phyloP scores from a whole-genome alignment of 2,329 filamentous ascomycete species.

The Nigrospora oryzae region DNA sequence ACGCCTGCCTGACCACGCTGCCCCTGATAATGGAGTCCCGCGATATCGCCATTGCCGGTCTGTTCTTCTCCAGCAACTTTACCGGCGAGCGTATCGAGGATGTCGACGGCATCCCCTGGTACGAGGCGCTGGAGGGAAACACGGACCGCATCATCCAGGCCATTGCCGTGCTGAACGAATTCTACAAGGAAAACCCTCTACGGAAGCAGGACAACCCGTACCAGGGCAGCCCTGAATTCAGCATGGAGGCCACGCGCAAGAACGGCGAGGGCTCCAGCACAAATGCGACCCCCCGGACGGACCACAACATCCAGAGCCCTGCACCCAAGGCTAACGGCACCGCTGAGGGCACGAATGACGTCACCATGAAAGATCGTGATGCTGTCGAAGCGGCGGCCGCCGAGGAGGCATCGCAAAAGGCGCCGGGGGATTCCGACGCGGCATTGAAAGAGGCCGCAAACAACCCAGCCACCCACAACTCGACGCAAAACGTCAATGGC shows the following conservation, averaged over 20 bases:
- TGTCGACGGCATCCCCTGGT: slow-evolving; percentile 73
- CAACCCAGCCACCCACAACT: slow-evolving; percentile 13
- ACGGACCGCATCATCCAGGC: slow-evolving; percentile 63
- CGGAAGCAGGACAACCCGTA: slow-evolving; percentile 45
- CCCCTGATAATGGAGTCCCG: slow-evolving; percentile 73
- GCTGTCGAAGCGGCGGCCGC: slow-evolving; percentile 11
- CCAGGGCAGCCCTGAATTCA: slow-evolving; percentile 44
- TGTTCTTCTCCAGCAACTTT: slow-evolving; percentile 80
- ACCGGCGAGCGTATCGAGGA: slow-evolving; percentile 70
- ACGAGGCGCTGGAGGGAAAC: slow-evolving; percentile 67
- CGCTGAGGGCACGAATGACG: not conserved
- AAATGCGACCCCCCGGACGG: slow-evolving; percentile 35
- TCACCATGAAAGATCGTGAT: slow-evolving; percentile 19
- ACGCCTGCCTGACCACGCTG: slow-evolving; percentile 75
- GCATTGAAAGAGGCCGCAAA: slow-evolving; percentile 22
- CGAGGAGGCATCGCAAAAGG: slow-evolving; percentile 25
- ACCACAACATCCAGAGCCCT: slow-evolving; percentile 42
- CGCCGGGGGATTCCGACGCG: slow-evolving; percentile 20
- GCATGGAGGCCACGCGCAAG: slow-evolving; percentile 43
- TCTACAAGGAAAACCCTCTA: slow-evolving; percentile 57
- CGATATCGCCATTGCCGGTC: slow-evolving; percentile 74
- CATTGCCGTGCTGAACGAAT: slow-evolving; percentile 66
- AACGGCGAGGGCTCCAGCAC: slow-evolving; percentile 39
- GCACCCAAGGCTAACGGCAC: slow-evolving; percentile 28
- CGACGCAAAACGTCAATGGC: slow-evolving; percentile 12